Evolutionary conservation across 352 stramenopile genomes (phyloP).

Genomic region (Phytophthora pseudosyringae): DNA sequence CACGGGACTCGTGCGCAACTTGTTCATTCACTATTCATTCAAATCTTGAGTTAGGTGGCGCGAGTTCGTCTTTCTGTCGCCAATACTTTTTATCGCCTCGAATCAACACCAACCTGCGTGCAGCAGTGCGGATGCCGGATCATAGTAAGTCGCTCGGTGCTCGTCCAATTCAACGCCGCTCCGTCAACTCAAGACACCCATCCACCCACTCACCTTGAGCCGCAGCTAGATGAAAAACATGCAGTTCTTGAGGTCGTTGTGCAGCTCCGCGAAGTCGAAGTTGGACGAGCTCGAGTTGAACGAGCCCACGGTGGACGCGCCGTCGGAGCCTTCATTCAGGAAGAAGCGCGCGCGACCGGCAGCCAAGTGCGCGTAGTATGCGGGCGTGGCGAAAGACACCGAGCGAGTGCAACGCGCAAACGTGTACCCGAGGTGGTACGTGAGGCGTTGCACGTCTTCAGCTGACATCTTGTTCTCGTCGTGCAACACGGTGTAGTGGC

Average conservation of each 20-base stretch:
- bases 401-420: conserved; percentile 87
- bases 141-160: not conserved
- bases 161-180: not conserved
- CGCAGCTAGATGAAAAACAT: conserved; percentile 24
- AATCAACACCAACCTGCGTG: conserved; percentile 11
- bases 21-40: no score
- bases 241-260: conserved; percentile 28
- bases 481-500: conserved; percentile 87
- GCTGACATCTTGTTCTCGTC: conserved; percentile 77
- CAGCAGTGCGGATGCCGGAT: conserved; percentile 8
- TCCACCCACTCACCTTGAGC: not conserved
- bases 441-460: conserved; percentile 73
- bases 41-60: no score
- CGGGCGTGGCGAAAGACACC: conserved; percentile 84
- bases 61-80: conserved; percentile 14
- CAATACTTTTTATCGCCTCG: conserved; percentile 17
- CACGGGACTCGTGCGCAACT: no score
- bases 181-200: no score
- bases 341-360: conserved; percentile 86
- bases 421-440: conserved; percentile 84
- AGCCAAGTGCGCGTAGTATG: conserved; percentile 89
- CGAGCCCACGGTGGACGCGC: conserved; percentile 20
- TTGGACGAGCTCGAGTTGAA: not conserved
- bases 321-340: conserved; percentile 52
- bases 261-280: conserved; percentile 19